Conservation (phyloP, 208 protist species). For the Acanthamoeba castellanii region DNA sequence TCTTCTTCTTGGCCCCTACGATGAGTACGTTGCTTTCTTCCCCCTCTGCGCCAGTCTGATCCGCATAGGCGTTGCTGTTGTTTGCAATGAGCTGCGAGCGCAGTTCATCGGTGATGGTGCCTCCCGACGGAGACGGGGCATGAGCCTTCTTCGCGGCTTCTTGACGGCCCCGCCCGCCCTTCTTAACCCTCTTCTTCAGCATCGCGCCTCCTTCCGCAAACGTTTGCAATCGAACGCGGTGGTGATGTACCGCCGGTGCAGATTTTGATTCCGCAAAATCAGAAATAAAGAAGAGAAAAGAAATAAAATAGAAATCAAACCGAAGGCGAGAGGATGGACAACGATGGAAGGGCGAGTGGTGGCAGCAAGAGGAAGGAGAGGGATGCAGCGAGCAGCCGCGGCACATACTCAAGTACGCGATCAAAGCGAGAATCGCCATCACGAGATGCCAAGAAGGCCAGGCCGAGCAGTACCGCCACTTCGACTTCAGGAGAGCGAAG, state of each 20-base stretch:
- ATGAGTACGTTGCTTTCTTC: conserved; percentile 53
- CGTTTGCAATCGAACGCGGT: neutral
- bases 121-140: neutral
- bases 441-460: neutral
- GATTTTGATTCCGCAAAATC: neutral
- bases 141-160: neutral
- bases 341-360: too few relatives aligned
- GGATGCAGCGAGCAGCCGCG: neutral
- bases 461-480: neutral
- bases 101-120: conserved; percentile 11
- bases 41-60: neutral
- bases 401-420: neutral
- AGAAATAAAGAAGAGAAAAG: neutral
- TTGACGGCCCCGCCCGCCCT: neutral
- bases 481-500: neutral
- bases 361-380: neutral
- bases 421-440: neutral
- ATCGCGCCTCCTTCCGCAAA: neutral
- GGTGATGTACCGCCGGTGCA: neutral
- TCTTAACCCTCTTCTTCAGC: conserved; percentile 29
- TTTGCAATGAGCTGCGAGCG: conserved; percentile 1
- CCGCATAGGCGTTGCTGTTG: conserved; percentile 51
- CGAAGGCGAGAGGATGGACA: neutral
- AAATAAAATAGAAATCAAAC: neutral
- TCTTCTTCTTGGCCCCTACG: conserved; percentile 40